Evolutionary conservation across 1,284 basidiomycete species (phyloP).

Genomic region (Leccinum griseonigrum): DNA sequence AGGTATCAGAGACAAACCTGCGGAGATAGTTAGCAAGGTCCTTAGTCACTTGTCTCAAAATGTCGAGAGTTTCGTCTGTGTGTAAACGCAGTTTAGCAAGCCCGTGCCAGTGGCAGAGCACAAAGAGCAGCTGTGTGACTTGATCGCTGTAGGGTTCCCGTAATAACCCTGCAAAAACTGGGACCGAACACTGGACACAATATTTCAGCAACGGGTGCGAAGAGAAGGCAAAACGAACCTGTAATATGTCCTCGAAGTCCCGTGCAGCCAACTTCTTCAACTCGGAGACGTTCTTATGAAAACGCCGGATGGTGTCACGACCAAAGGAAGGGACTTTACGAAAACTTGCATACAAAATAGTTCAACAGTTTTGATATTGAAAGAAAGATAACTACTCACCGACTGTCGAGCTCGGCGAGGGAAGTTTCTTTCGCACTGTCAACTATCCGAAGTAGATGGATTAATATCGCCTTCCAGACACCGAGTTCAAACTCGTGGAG

Average conservation of each 20-base stretch:
- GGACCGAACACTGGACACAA: neutral
- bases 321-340: neutral
- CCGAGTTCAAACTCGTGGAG: neutral
- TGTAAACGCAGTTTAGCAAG: neutral
- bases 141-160: neutral
- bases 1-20: neutral
- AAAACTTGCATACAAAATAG: neutral
- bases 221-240: neutral
- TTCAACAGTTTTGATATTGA: neutral
- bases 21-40: neutral
- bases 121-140: neutral
- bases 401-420: neutral
- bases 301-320: neutral
- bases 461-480: neutral
- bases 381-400: neutral
- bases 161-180: neutral
- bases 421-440: neutral
- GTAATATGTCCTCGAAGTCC: neutral
- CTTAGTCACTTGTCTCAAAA: neutral
- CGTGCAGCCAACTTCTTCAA: neutral
- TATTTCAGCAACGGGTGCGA: neutral
- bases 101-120: neutral
- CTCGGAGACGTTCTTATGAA: neutral
- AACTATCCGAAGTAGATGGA: neutral
- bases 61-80: neutral